phyloP scores from a whole-genome alignment of 306 rosid genomes.

The Pyrus pyrifolia region DNA sequence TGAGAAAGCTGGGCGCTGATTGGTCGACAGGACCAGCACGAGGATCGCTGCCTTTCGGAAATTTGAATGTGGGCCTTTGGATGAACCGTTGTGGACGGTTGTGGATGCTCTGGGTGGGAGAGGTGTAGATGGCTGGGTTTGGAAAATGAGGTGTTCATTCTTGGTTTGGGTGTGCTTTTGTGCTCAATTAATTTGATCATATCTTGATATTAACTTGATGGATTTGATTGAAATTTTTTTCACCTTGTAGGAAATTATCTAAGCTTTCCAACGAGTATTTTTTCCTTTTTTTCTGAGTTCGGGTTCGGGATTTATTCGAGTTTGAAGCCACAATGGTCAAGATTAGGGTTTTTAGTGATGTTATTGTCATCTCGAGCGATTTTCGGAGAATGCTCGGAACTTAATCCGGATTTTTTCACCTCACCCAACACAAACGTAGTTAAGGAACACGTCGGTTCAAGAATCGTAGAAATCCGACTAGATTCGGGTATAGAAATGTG shows the following conservation, averaged over 20 bases:
- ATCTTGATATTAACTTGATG: conserved; percentile 3
- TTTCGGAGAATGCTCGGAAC: conserved; percentile 30
- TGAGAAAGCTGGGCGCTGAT: conserved; percentile 34
- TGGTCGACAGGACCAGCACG: conserved; percentile 37
- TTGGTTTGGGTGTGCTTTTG: conserved; percentile 67
- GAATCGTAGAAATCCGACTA: conserved; percentile 24
- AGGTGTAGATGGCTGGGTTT: conserved; percentile 14
- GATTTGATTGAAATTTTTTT: conserved; percentile 16
- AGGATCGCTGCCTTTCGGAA: conserved; percentile 38
- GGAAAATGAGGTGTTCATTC: neutral
- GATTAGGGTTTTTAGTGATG: conserved; percentile 54
- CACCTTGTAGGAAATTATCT: conserved; percentile 29
- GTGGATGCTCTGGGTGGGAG: neutral
- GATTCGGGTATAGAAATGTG: conserved; percentile 26
- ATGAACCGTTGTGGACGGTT: conserved; percentile 50
- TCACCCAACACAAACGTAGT: conserved; percentile 23
- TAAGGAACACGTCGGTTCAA: conserved; percentile 29
- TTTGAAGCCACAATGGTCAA: conserved; percentile 55
- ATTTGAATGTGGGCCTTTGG: conserved; percentile 61
- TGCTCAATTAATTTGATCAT: conserved; percentile 34
- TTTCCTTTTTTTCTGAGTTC: neutral
- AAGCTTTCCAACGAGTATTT: conserved; percentile 45
- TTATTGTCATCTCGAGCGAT: conserved; percentile 31
- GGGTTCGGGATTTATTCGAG: conserved; percentile 27
- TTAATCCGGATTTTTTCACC: neutral